Percentiles rank a stretch among this genome's conserved stretches.
Conservation (phyloP, 2,329 filamentous ascomycete species). For the Dactylonectria macrodidyma region DNA sequence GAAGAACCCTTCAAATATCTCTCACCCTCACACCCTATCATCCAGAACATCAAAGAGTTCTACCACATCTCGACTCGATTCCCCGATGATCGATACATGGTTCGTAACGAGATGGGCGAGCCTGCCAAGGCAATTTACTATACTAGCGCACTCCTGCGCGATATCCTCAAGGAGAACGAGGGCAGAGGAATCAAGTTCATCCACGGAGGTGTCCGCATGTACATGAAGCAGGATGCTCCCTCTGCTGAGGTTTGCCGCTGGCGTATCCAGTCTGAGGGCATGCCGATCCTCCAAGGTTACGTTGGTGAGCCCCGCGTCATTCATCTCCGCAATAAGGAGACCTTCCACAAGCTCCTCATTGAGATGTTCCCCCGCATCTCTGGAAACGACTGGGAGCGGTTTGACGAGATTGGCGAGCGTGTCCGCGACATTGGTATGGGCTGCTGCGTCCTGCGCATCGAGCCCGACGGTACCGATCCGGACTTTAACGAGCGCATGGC, state of each 20-base stretch:
- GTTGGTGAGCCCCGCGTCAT: conserved; percentile 85
- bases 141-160: conserved; percentile 85
- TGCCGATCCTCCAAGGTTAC: conserved; percentile 92
- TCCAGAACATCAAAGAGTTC: conserved; percentile 84
- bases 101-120: conserved; percentile 90
- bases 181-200: conserved; percentile 94
- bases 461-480: conserved; percentile 76
- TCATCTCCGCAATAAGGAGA: conserved; percentile 81
- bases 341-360: conserved; percentile 84
- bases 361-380: conserved; percentile 97
- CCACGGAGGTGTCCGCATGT: conserved; percentile 98
- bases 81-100: conserved; percentile 93
- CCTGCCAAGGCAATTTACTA: conserved; percentile 98
- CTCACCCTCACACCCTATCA: conserved; percentile 79
- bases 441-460: conserved; percentile 90
- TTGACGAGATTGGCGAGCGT: conserved; percentile 90
- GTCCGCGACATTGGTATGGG: conserved; percentile 88
- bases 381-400: conserved; percentile 79
- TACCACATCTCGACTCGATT: conserved; percentile 89
- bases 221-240: conserved; percentile 96
- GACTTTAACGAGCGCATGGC: conserved; percentile 84
- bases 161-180: conserved; percentile 90
- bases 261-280: conserved; percentile 95
- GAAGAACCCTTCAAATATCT: conserved; percentile 98
- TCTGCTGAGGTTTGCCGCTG: conserved; percentile 89